Conservation (phyloP, 768 basidiomycete species). For the Suillus occidentalis region DNA sequence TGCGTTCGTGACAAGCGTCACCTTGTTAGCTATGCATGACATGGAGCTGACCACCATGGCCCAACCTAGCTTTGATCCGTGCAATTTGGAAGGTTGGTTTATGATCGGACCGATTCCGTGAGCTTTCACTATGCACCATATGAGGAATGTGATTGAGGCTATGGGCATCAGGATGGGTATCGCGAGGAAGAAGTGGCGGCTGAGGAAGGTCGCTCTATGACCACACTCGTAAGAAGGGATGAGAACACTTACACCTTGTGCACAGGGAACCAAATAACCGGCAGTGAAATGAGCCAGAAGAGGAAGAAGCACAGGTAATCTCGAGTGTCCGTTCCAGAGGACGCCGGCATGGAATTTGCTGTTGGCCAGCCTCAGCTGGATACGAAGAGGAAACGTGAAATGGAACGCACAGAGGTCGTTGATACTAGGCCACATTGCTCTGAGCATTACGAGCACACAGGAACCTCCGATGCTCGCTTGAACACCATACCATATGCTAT, state of each 20-base stretch:
- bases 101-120: slow-evolving; percentile 78
- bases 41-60: slow-evolving; percentile 70
- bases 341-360: slow-evolving; percentile 71
- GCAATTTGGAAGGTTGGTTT: slow-evolving; percentile 57
- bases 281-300: slow-evolving; percentile 80
- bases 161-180: slow-evolving; percentile 74
- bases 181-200: slow-evolving; percentile 75
- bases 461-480: slow-evolving; percentile 80
- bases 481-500: slow-evolving; percentile 74
- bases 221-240: slow-evolving; percentile 7
- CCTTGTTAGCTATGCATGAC: slow-evolving; percentile 80
- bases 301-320: slow-evolving; percentile 84
- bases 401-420: slow-evolving; percentile 57
- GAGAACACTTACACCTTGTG: slow-evolving; percentile 64
- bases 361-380: neutral
- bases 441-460: slow-evolving; percentile 72
- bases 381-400: neutral
- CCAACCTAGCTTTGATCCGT: slow-evolving; percentile 76
- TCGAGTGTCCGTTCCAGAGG: slow-evolving; percentile 69
- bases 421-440: slow-evolving; percentile 74
- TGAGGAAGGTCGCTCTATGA: slow-evolving; percentile 26
- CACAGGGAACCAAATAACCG: slow-evolving; percentile 80
- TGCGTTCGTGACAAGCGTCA: slow-evolving; percentile 75
- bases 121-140: slow-evolving; percentile 78
- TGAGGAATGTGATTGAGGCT: slow-evolving; percentile 69